Conservation (phyloP, 2,329 filamentous ascomycete genomes). For the Xylariomycetidae sp. region DNA sequence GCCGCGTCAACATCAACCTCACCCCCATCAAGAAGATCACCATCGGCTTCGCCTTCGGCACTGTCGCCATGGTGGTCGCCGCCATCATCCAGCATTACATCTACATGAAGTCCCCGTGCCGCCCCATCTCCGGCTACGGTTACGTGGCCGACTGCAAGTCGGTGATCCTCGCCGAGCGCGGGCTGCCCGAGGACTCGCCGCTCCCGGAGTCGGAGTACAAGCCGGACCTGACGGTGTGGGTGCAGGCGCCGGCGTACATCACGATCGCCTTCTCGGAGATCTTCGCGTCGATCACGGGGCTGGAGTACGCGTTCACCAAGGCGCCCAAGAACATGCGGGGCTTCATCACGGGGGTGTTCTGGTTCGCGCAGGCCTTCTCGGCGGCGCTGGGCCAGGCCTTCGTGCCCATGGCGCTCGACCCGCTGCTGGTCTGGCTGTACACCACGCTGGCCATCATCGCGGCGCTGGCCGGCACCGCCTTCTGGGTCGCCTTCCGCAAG, state of each 20-base stretch:
- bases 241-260: slow-evolving; percentile 49
- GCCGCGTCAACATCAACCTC: slow-evolving; percentile 52
- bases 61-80: slow-evolving; percentile 52
- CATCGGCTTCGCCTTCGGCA: slow-evolving; percentile 52
- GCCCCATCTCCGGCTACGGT: slow-evolving; percentile 36
- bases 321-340: slow-evolving; percentile 64
- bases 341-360: slow-evolving; percentile 52
- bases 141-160: slow-evolving; percentile 40
- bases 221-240: slow-evolving; percentile 54
- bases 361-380: slow-evolving; percentile 54
- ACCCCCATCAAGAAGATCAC: slow-evolving; percentile 61
- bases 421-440: slow-evolving; percentile 71
- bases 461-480: slow-evolving; percentile 53
- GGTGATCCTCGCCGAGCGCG: slow-evolving; percentile 2
- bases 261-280: slow-evolving; percentile 55
- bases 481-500: slow-evolving; percentile 61
- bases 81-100: slow-evolving; percentile 55
- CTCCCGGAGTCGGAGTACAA: slow-evolving; percentile 19
- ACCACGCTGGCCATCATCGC: slow-evolving; percentile 59
- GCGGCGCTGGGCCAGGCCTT: slow-evolving; percentile 56
- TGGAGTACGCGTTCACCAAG: slow-evolving; percentile 71
- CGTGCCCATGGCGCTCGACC: slow-evolving; percentile 51
- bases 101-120: slow-evolving; percentile 24
- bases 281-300: slow-evolving; percentile 59
- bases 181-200: background rate